phyloP scores from a whole-genome alignment of 1,284 basidiomycete species.

The Puccinia sorghi region DNA sequence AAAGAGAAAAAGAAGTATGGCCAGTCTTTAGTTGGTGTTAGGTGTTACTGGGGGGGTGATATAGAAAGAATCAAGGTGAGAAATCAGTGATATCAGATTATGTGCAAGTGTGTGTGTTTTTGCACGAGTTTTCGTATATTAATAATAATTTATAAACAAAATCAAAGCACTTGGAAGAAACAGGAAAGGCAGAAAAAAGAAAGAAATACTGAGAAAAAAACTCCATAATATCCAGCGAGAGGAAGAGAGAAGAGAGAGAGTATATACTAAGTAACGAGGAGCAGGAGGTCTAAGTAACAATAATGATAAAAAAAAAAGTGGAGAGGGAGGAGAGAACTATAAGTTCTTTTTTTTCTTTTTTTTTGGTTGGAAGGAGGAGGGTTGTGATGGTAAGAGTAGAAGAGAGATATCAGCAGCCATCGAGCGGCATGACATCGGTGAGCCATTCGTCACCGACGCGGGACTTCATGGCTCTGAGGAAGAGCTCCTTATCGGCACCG shows the following conservation, averaged over 20 bases:
- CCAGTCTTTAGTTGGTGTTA: too few relatives aligned
- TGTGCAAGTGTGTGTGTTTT: too few relatives aligned
- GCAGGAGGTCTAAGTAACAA: background rate
- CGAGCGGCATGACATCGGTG: constrained; percentile 45
- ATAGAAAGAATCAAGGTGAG: too few relatives aligned
- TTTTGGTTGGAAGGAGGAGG: background rate
- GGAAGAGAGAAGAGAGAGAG: background rate
- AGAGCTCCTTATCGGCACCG: constrained; percentile 28
- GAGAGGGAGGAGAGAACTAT: background rate
- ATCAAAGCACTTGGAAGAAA: background rate
- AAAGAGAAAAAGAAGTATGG: too few relatives aligned
- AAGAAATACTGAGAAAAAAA: background rate
- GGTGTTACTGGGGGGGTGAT: too few relatives aligned
- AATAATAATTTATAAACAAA: background rate
- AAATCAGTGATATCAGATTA: too few relatives aligned
- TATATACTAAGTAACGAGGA: background rate
- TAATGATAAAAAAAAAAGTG: too few relatives aligned
- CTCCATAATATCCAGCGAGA: background rate
- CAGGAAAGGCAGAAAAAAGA: background rate
- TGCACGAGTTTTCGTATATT: too few relatives aligned
- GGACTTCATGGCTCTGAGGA: constrained; percentile 36
- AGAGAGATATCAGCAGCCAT: constrained; percentile 17
- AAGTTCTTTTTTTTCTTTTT: background rate
- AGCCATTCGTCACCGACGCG: constrained; percentile 46
- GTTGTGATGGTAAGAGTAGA: background rate